Base-by-base conservation (phyloP, 2,329 filamentous ascomycete genomes). In the Alternaria sp. region DNA sequence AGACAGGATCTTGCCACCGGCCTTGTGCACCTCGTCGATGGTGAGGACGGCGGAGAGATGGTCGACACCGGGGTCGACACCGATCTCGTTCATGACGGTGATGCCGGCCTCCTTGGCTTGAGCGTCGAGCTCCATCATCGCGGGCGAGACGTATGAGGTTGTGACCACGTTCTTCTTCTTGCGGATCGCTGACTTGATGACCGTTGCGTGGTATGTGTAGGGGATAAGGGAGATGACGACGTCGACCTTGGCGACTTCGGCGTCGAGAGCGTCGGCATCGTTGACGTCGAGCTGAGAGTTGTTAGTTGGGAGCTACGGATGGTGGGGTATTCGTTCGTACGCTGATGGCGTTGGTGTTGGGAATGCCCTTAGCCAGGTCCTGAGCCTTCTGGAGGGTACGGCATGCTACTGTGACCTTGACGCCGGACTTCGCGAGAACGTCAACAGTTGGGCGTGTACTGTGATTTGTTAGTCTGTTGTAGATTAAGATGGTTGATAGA, bases 121-220 rank as follows among this genome's bases (percentile, higher is more conserved):
- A 73, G 89, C 85, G 75, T 97, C 91, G 54, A 98, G 89, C 84
- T 94, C 95, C 83, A 90, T 82, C 93, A 97, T 97, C 69, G 93
- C 92, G 4, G 93, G 93, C 5, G 92, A 96, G 71, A 97, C 92
- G 79, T 98, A 98, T 69, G 89, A 93, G 28, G 95, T 97, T 62
- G 95, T 97, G 77, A 98, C 94, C 65, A 98, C 93, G 84, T 98
- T 85, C 87, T 95, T 97, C 91, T 97, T 97, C 76, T 90, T 88
- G 76, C 90, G 88, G 83, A 98, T 97, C 67, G 93, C 95, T 36
- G 91, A 90, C 87, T 97, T 95, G 88, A 97, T 96, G 75, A 97
- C 93, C 59, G 87, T 85, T 49, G 91, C 92, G 67, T 79, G 77
- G 71, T 68, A 74, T 36, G 76, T 80, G 72, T 97, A 98, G 54